Evolutionary conservation across 1,284 basidiomycete species (phyloP).

Genomic region (Volvariella volvacea): DNA sequence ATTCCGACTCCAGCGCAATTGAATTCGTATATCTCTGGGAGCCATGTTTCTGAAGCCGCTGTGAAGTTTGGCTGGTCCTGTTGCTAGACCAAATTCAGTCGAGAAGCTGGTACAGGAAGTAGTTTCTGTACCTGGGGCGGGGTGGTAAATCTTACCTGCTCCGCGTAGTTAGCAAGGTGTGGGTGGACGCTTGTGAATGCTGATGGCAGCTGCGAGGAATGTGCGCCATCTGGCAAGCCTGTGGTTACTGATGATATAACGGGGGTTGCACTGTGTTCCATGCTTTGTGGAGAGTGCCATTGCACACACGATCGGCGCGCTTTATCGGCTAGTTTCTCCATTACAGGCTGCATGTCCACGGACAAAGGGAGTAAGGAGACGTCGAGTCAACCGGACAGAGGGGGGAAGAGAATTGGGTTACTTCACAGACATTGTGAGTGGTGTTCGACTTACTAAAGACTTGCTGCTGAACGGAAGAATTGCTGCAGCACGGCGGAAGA

Average conservation of each 20-base stretch:
- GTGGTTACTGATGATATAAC: too few relatives aligned
- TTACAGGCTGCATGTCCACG: conserved; percentile 29
- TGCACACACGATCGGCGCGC: conserved; percentile 32
- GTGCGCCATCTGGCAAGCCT: neutral
- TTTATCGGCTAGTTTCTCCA: conserved; percentile 43
- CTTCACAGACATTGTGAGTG: too few relatives aligned
- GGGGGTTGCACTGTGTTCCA: neutral
- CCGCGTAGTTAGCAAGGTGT: conserved; percentile 22
- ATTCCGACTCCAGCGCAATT: conserved; percentile 29
- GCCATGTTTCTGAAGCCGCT: conserved; percentile 22
- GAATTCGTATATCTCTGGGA: conserved; percentile 40
- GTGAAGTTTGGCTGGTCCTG: too few relatives aligned
- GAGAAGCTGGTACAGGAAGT: too few relatives aligned
- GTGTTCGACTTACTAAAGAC: conserved; percentile 37
- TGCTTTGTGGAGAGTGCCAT: conserved; percentile 16
- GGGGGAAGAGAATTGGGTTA: too few relatives aligned
- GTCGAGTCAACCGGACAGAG: too few relatives aligned
- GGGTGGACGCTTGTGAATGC: conserved; percentile 25
- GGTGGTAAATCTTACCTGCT: conserved; percentile 20
- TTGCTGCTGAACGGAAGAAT: conserved; percentile 42
- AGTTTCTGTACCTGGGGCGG: neutral
- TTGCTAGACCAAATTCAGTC: too few relatives aligned
- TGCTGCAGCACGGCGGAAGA: conserved; percentile 41
- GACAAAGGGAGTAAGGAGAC: conserved; percentile 3
- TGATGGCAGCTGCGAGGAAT: conserved; percentile 14